phyloP scores from a whole-genome alignment of 1,284 basidiomycete species.

The Tranzscheliella williamsii region DNA sequence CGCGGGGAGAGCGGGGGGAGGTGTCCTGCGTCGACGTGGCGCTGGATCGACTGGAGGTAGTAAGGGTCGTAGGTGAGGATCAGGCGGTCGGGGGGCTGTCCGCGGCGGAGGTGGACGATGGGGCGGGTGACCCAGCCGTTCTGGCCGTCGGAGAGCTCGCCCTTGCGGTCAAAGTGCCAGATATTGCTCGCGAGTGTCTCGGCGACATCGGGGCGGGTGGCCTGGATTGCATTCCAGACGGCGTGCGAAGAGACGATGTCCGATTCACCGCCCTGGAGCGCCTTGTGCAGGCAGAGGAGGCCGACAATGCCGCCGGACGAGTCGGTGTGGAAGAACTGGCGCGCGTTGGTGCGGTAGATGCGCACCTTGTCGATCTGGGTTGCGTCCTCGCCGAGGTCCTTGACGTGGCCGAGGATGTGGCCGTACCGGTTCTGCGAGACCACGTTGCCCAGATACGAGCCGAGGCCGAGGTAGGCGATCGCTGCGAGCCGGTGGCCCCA shows the following conservation, averaged over 20 bases:
- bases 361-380: constrained; percentile 63
- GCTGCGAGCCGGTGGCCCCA: constrained; percentile 61
- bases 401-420: constrained; percentile 63
- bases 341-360: constrained; percentile 63
- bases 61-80: constrained; percentile 54
- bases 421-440: constrained; percentile 63
- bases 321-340: constrained; percentile 63
- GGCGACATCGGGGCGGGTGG: constrained; percentile 62
- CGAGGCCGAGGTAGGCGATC: constrained; percentile 63
- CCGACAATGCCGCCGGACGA: constrained; percentile 61
- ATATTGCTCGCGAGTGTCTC: constrained; percentile 56
- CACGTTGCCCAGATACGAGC: constrained; percentile 60
- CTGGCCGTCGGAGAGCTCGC: constrained; percentile 39
- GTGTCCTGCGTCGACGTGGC: constrained; percentile 60
- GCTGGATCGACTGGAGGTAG: constrained; percentile 49
- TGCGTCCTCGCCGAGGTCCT: constrained; percentile 63
- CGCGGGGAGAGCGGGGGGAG: constrained; percentile 59
- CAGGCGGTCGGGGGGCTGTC: constrained; percentile 36
- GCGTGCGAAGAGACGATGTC: constrained; percentile 63
- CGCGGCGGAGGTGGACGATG: constrained; percentile 36
- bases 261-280: constrained; percentile 63
- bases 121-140: constrained; percentile 34
- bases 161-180: constrained; percentile 56
- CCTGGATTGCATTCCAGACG: constrained; percentile 63
- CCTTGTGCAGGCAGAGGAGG: constrained; percentile 63